Percentiles rank a stretch among this genome's conserved stretches.
phyloP scores from a whole-genome alignment of 164 flowering plant genomes.

The Chimonanthus salicifolius region DNA sequence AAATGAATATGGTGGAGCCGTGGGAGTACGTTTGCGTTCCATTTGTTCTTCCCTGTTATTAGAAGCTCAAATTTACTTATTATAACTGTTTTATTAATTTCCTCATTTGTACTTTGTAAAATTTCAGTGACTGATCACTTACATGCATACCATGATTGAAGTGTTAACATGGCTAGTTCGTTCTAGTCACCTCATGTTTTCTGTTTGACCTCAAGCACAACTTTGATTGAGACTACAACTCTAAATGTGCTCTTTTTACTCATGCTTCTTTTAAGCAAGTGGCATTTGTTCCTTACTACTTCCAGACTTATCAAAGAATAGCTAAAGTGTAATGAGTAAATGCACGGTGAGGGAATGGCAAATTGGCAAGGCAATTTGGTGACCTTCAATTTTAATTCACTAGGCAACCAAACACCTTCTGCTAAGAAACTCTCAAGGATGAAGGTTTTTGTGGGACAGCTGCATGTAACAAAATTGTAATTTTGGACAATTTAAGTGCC shows the following conservation, averaged over 20 bases:
- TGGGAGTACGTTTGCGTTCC: constrained; percentile 64
- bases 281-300: neutral
- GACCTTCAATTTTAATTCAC: no score
- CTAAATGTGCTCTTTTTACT: neutral
- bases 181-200: neutral
- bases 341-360: no score
- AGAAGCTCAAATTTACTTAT: neutral
- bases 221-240: neutral
- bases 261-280: neutral
- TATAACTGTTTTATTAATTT: no score
- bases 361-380: no score
- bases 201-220: neutral
- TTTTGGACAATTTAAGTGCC: no score
- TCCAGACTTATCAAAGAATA: no score
- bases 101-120: neutral
- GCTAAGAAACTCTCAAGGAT: no score
- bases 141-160: neutral
- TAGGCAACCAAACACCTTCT: no score
- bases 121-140: neutral
- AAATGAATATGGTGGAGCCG: constrained; percentile 98
- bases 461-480: no score
- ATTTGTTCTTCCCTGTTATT: neutral
- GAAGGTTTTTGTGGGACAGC: no score
- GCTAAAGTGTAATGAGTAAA: no score
- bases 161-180: neutral